Percentiles rank a stretch among this genome's conserved stretches.
These are phyloP conservation scores for Xylaria sp. DNA, from an alignment of 495 filamentous ascomycete genomes.

Conservation along the genomic window DNA sequence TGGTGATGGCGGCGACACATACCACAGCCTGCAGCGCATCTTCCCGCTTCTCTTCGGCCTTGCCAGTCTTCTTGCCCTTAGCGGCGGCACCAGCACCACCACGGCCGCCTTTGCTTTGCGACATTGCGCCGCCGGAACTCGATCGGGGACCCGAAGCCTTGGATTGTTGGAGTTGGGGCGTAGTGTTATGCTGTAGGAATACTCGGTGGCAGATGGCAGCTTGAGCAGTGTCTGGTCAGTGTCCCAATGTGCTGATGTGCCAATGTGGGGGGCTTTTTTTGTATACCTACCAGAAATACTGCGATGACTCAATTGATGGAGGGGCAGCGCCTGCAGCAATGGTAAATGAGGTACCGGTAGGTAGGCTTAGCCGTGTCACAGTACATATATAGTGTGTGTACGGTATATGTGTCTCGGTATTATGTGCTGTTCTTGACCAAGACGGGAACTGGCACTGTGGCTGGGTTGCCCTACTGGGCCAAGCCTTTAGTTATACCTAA, in stretches of 20 bases:
- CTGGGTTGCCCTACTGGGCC: too few relatives aligned
- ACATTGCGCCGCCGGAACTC: conserved; percentile 43
- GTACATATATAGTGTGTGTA: neutral
- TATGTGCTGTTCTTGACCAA: too few relatives aligned
- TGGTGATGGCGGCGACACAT: conserved; percentile 31
- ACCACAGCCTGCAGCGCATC: conserved; percentile 92
- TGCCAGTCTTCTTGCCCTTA: conserved; percentile 64
- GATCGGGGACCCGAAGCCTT: neutral
- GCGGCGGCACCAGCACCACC: conserved; percentile 48
- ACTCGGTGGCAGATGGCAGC: neutral
- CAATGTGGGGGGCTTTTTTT: conserved; percentile 5
- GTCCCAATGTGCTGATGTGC: neutral
- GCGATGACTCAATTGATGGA: conserved; percentile 24
- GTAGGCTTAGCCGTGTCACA: neutral
- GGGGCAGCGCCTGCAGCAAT: neutral
- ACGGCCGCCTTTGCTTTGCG: conserved; percentile 52
- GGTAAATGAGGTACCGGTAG: too few relatives aligned
- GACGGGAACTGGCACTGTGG: too few relatives aligned
- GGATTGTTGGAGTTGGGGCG: neutral
- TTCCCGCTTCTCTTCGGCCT: conserved; percentile 73
- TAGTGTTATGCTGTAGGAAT: neutral
- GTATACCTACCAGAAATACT: neutral
- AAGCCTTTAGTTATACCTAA: too few relatives aligned
- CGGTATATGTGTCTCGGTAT: too few relatives aligned
- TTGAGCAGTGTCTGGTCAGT: neutral